Base-by-base conservation (phyloP, 371 early-diverging fungal genomes). In the Apophysomyces trapeziformis region DNA sequence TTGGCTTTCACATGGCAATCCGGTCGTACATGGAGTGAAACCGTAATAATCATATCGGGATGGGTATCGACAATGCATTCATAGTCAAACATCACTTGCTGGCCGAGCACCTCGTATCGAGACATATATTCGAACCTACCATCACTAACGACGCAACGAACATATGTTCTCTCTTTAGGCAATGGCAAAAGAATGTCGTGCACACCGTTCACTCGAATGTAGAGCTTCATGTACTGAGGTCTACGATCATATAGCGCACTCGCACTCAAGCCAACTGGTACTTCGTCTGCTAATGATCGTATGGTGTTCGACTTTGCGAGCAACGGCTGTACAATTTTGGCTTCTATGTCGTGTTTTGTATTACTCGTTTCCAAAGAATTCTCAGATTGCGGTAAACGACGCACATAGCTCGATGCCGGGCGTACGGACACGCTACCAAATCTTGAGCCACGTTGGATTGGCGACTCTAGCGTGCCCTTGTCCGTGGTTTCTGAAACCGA, bases 91-190 rank as follows among this genome's bases (percentile, higher is more conserved):
- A 50, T 26, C 12, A 75, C 67, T 14, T 72, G 57, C 21, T 68
- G 66, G 5, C 68, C 68, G 5, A 75, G 66, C 9, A 71, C 64
- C 59, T 78, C 81, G 45, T 80, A 83, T 11, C 77, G 71, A 16
- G 84, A 78, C 71, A 83, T 75, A 61, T 83, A 80, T 54, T 83
- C 83, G 64, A 79, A 80, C 38, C 77, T 57, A 1, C 79, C 80
- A 54, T 83, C 83, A 35, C 78, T 83, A 8, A 83, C 71, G 0
- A 83, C 79, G 43, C 79, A 80, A 1, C 83, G 78, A 0, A 78
- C 79, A 56, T 75, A 78, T 21, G 83, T 77, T 6, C 71, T 68
- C 1, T 83, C 83, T 5, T 68, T 76, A 12, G 83, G 79, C 39
- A 83, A 36, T 4, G 83, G 83, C 4, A 83, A 38, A 12, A 78